phyloP scores from a whole-genome alignment of 2,329 filamentous ascomycete species.

The Scleromitrula shiraiana region DNA sequence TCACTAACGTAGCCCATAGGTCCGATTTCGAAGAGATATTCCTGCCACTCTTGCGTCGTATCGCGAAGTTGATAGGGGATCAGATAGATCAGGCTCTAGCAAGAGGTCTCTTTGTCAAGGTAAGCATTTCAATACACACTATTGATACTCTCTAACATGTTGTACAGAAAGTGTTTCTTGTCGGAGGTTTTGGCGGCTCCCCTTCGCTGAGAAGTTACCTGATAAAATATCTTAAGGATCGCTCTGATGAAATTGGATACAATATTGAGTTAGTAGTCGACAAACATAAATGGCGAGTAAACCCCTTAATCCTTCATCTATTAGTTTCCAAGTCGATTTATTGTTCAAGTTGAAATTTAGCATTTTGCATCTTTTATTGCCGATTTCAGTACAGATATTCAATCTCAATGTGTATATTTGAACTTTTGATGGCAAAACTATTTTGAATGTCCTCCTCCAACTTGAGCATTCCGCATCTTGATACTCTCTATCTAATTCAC shows the following conservation, averaged over 20 bases:
- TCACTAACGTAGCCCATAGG: neutral
- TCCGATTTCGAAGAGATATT: conserved; percentile 18
- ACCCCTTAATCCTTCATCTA: too few relatives aligned
- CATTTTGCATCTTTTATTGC: too few relatives aligned
- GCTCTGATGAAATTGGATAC: neutral
- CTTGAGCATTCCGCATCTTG: too few relatives aligned
- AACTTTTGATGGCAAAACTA: too few relatives aligned
- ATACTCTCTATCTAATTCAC: too few relatives aligned
- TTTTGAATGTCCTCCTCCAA: too few relatives aligned
- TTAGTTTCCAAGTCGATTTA: too few relatives aligned
- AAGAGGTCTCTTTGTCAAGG: conserved; percentile 11
- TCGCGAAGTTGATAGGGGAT: conserved; percentile 3
- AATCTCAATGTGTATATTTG: too few relatives aligned
- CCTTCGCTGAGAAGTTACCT: conserved; percentile 16
- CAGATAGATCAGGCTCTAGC: conserved; percentile 11
- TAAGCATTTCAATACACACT: neutral
- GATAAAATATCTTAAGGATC: conserved; percentile 1
- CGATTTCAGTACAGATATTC: too few relatives aligned
- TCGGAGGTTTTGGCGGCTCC: conserved; percentile 21
- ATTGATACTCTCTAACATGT: neutral
- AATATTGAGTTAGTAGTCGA: conserved; percentile 9
- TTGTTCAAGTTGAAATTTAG: too few relatives aligned
- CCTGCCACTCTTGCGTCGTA: conserved; percentile 10
- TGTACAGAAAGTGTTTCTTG: conserved; percentile 19
- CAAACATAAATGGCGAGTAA: conserved; percentile 8